Evolutionary conservation across 2,329 filamentous ascomycete genomes (phyloP), one percentile per base, ranked within the genome.

Genomic region (Setomelanomma holmii): DNA sequence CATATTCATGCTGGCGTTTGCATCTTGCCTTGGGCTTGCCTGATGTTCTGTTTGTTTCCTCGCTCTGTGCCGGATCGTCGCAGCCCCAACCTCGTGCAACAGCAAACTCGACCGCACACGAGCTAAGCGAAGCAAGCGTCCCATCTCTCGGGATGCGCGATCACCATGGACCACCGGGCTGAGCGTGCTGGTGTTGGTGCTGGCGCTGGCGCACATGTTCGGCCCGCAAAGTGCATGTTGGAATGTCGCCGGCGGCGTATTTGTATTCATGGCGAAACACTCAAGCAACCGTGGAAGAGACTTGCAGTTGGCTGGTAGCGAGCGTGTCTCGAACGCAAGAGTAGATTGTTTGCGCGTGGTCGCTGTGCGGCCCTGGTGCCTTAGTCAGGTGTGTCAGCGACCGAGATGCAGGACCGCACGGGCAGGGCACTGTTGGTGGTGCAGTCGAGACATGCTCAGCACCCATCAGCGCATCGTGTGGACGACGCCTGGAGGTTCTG

Each of bases 141-240:
- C 43, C 20, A 24, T 5, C n/a, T 8, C n/a, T 22, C 27, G 30
- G 41, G 41, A 16, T 12, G 14, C 19, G 24, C 39, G 39, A 41
- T n/a, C 39, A 12, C 7, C 11, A 23, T 16, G 19, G 39, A 34
- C n/a, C 24, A n/a, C 41, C 30, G 34, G 17, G 33, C 30, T 23
- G 34, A 27, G 19, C 17, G 21, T 27, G 33, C n/a, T n/a, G n/a
- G n/a, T n/a, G n/a, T n/a, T n/a, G n/a, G n/a, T n/a, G n/a, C n/a
- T n/a, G n/a, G n/a, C n/a, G n/a, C n/a, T n/a, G n/a, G n/a, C 30
- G 42, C 43, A 45, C 43, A 45, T 38, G 43, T 36, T 45, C 43
- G 43, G 43, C 3, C 33, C 34, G 43, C 21, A 38, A 11, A 19
- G 33, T 24, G 43, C 19, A 34, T n/a, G 22, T 38, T 5, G 33